Conservation (phyloP, 176 grass and related monocot genomes). For the Poa pratensis region DNA sequence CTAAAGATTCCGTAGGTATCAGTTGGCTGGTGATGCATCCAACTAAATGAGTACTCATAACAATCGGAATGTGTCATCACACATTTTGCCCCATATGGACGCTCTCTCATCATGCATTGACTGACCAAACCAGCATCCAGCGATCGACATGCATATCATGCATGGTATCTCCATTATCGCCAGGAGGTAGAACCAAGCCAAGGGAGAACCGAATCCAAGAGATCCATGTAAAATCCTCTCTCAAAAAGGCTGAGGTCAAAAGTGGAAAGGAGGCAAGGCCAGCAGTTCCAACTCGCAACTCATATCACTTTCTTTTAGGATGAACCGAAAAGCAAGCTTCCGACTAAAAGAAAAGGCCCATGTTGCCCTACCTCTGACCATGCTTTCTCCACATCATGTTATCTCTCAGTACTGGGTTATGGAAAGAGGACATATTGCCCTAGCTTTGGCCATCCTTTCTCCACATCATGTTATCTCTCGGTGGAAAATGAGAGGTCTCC, state of each 20-base stretch:
- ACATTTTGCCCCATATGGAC: constrained; percentile 20
- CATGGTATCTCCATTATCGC: not conserved
- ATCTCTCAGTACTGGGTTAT: too few relatives aligned
- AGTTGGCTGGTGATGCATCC: constrained; percentile 22
- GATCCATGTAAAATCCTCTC: constrained; percentile 26
- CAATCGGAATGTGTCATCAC: constrained; percentile 7
- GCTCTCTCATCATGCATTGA: constrained; percentile 26
- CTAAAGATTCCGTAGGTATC: not conserved
- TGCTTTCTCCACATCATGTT: constrained; percentile 13
- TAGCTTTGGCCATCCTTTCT: constrained; percentile 18
- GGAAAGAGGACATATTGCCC: constrained; percentile 14
- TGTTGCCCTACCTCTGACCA: constrained; percentile 9
- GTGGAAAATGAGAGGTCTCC: constrained; percentile 25
- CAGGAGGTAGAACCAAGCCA: not conserved
- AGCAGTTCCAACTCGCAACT: constrained; percentile 40
- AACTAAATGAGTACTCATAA: constrained; percentile 9
- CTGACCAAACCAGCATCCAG: not conserved
- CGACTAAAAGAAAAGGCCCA: not conserved
- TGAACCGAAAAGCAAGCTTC: constrained; percentile 15
- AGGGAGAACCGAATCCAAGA: not conserved
- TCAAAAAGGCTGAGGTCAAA: constrained; percentile 35
- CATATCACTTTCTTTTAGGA: constrained; percentile 50
- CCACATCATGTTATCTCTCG: constrained; percentile 18
- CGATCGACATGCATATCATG: not conserved
- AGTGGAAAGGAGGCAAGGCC: not conserved